A percentile compares a stretch with the other conserved stretches of the same genome.
Evolutionary conservation across 2,329 filamentous ascomycete genomes (phyloP).

Genomic region (Rachicladosporium sp.): DNA sequence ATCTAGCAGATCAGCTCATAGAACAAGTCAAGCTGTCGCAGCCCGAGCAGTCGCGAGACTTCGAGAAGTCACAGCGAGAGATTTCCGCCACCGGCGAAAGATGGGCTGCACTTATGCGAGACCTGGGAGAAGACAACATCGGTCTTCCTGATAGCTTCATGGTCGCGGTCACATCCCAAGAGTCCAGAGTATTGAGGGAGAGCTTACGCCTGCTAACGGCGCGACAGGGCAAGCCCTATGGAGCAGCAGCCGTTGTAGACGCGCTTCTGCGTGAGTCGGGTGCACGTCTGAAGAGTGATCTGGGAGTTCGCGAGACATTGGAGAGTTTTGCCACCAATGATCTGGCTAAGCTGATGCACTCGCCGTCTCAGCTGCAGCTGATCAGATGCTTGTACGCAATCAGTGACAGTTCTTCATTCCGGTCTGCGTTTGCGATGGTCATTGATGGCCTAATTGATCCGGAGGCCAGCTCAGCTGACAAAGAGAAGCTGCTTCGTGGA

Average conservation of each 20-base stretch:
- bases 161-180: constrained; percentile 22
- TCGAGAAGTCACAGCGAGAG: constrained; percentile 56
- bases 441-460: constrained; percentile 10
- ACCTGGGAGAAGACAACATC: constrained; percentile 21
- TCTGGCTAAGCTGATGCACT: constrained; percentile 48
- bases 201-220: constrained; percentile 39
- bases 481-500: constrained; percentile 11
- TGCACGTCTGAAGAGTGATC: constrained; percentile 27
- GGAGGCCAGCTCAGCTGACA: constrained; percentile 2
- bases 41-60: constrained; percentile 71
- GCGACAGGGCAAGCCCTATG: constrained; percentile 54
- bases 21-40: constrained; percentile 59
- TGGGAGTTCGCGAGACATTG: constrained; percentile 30
- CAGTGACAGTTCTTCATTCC: constrained; percentile 21
- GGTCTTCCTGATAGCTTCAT: constrained; percentile 14
- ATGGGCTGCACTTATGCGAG: constrained; percentile 44
- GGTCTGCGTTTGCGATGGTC: constrained; percentile 14
- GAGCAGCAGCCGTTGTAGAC: constrained; percentile 48
- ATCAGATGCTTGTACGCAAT: constrained; percentile 50
- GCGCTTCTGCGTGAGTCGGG: constrained; percentile 36
- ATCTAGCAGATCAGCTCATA: constrained; percentile 49
- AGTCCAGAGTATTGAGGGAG: constrained; percentile 32
- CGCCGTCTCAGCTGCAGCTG: constrained; percentile 55
- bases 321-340: constrained; percentile 41
- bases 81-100: constrained; percentile 55